These are phyloP conservation scores for Psilocybe tampanensis DNA, from an alignment of 768 basidiomycete species.

Conservation along the genomic window DNA sequence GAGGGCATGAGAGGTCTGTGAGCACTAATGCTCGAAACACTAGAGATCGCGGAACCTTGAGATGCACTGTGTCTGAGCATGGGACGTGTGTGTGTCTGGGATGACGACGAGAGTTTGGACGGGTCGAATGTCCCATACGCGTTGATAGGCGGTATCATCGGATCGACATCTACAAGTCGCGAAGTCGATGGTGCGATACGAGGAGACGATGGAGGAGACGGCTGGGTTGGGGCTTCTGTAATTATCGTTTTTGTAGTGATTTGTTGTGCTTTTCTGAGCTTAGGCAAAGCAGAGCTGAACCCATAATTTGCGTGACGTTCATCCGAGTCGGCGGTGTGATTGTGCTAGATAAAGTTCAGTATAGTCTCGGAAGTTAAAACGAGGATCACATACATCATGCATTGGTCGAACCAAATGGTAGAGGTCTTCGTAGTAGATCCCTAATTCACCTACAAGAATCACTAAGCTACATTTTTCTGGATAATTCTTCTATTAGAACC, in stretches of 20 bases:
- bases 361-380: neutral
- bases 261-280: constrained; percentile 29
- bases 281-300: constrained; percentile 23
- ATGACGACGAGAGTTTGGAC: constrained; percentile 14
- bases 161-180: constrained; percentile 21
- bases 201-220: neutral
- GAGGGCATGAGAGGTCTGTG: constrained; percentile 44
- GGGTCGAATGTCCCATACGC: constrained; percentile 52
- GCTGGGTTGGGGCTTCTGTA: neutral
- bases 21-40: constrained; percentile 25
- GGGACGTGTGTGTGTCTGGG: constrained; percentile 7
- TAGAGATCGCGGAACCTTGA: constrained; percentile 12
- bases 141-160: constrained; percentile 48
- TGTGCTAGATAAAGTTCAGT: constrained; percentile 27
- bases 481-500: neutral
- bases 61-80: neutral
- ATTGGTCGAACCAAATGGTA: constrained; percentile 59
- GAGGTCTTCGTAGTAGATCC: constrained; percentile 64
- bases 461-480: neutral
- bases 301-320: constrained; percentile 16
- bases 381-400: constrained; percentile 43
- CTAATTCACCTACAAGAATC: constrained; percentile 46
- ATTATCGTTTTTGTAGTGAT: constrained; percentile 27
- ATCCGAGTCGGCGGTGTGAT: constrained; percentile 30
- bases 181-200: neutral